Percentiles rank a stretch among this genome's conserved stretches.
phyloP scores from a whole-genome alignment of 305 asterid species.

The Fraxinus sp. region DNA sequence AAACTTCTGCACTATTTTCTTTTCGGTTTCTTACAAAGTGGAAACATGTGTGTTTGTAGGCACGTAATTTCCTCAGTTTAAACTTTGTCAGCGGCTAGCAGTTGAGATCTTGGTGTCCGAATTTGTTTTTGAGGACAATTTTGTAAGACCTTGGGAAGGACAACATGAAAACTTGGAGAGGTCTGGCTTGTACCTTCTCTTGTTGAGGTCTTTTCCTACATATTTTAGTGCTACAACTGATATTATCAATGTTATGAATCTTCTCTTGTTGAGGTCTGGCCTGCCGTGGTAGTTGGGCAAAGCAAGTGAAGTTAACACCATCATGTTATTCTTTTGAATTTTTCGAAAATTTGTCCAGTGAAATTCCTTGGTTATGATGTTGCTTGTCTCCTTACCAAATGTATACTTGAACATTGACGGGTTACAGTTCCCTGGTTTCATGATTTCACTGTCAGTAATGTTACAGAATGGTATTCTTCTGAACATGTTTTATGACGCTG shows the following conservation, averaged over 20 bases:
- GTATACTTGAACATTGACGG: background rate
- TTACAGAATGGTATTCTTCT: background rate
- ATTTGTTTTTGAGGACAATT: slow-evolving; percentile 79
- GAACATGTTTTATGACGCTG: slow-evolving; percentile 12
- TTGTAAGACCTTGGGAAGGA: slow-evolving; percentile 84
- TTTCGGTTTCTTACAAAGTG: background rate
- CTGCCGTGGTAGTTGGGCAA: slow-evolving; percentile 6
- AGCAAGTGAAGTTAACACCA: slow-evolving; percentile 5
- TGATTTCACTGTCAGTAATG: slow-evolving; percentile 9
- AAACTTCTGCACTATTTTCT: background rate
- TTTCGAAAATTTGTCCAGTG: background rate
- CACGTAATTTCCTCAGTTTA: slow-evolving; percentile 17
- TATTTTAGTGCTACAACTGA: slow-evolving; percentile 12
- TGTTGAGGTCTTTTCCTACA: slow-evolving; percentile 11
- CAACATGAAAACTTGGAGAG: slow-evolving; percentile 71
- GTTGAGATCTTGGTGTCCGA: slow-evolving; percentile 90
- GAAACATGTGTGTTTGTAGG: background rate
- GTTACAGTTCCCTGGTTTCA: background rate
- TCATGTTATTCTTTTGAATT: background rate
- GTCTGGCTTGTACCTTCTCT: slow-evolving; percentile 28
- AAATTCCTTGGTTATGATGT: slow-evolving; percentile 11
- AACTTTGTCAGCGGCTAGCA: slow-evolving; percentile 65
- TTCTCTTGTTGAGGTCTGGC: background rate
- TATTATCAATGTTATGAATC: slow-evolving; percentile 11
- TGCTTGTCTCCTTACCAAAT: slow-evolving; percentile 6